Conservation (phyloP, 768 basidiomycete species). For the Punctularia strigosozonata region DNA sequence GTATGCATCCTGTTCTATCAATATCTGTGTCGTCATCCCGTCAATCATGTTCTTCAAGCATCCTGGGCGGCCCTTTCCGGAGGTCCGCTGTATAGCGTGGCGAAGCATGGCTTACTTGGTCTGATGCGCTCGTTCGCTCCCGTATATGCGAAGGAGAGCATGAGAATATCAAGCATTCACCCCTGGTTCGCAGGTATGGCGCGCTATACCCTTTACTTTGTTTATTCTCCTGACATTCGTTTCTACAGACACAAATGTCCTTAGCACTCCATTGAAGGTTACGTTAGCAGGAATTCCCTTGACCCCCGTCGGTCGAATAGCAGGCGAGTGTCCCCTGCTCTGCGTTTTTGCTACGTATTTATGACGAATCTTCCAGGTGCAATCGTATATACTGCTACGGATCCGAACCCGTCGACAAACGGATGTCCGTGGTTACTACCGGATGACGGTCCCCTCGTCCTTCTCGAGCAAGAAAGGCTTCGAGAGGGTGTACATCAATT, state of each 20-base stretch:
- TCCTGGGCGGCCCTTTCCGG: conserved; percentile 35
- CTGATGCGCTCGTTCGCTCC: conserved; percentile 38
- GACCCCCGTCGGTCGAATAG: conserved; percentile 34
- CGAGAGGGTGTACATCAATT: conserved; percentile 40
- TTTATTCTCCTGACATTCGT: too few relatives aligned
- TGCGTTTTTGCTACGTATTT: too few relatives aligned
- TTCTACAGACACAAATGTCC: conserved; percentile 39
- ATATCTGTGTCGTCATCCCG: too few relatives aligned
- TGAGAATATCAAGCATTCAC: conserved; percentile 35
- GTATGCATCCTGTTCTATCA: too few relatives aligned
- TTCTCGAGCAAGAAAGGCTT: conserved; percentile 33
- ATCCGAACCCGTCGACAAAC: conserved; percentile 30
- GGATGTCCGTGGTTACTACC: conserved; percentile 35
- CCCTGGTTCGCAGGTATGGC: conserved; percentile 41
- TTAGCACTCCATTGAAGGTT: conserved; percentile 26
- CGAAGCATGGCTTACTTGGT: conserved; percentile 44
- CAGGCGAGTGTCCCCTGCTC: too few relatives aligned
- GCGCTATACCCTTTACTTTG: too few relatives aligned
- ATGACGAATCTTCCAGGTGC: too few relatives aligned
- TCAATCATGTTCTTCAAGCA: conserved; percentile 25
- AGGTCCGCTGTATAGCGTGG: conserved; percentile 34
- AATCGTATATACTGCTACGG: conserved; percentile 38
- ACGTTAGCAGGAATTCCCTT: conserved; percentile 37
- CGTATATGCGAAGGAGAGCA: conserved; percentile 21
- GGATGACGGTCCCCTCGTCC: conserved; percentile 39